Evolutionary conservation across 257 asterid genomes (phyloP).

Genomic region (Galeopsis tetrahit): DNA sequence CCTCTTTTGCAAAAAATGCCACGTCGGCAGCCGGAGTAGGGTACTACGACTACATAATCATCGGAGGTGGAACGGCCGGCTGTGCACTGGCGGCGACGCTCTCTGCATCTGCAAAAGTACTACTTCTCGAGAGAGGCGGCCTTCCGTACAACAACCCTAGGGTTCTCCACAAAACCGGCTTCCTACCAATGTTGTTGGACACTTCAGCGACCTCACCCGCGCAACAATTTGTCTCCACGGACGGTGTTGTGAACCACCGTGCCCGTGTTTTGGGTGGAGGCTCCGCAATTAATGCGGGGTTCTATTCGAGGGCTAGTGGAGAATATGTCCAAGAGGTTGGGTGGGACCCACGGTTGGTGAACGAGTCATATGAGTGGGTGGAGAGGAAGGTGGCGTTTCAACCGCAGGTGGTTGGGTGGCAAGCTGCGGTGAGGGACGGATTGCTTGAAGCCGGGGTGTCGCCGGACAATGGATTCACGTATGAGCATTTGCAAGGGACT

Average conservation of each 20-base stretch:
- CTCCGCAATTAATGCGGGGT: slow-evolving; percentile 81
- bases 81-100: slow-evolving; percentile 84
- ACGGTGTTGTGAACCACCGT: slow-evolving; percentile 82
- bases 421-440: slow-evolving; percentile 71
- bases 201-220: slow-evolving; percentile 60
- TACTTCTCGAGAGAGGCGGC: slow-evolving; percentile 77
- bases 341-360: slow-evolving; percentile 62
- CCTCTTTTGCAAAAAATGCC: slow-evolving; percentile 63
- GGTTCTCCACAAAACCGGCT: slow-evolving; percentile 48
- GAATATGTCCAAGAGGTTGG: slow-evolving; percentile 45
- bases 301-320: slow-evolving; percentile 60
- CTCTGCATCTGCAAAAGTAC: slow-evolving; percentile 58
- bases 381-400: slow-evolving; percentile 68
- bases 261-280: slow-evolving; percentile 82
- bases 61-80: slow-evolving; percentile 90
- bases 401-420: slow-evolving; percentile 66
- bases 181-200: slow-evolving; percentile 45
- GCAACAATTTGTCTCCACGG: slow-evolving; percentile 71
- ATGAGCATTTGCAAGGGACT: slow-evolving; percentile 68
- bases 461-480: slow-evolving; percentile 61
- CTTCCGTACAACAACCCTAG: slow-evolving; percentile 68
- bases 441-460: slow-evolving; percentile 59
- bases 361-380: slow-evolving; percentile 74
- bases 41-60: slow-evolving; percentile 65
- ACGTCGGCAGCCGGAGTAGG: slow-evolving; percentile 44